phyloP scores from a whole-genome alignment of 1,284 basidiomycete genomes.

The Stygiomarasmius scandens region DNA sequence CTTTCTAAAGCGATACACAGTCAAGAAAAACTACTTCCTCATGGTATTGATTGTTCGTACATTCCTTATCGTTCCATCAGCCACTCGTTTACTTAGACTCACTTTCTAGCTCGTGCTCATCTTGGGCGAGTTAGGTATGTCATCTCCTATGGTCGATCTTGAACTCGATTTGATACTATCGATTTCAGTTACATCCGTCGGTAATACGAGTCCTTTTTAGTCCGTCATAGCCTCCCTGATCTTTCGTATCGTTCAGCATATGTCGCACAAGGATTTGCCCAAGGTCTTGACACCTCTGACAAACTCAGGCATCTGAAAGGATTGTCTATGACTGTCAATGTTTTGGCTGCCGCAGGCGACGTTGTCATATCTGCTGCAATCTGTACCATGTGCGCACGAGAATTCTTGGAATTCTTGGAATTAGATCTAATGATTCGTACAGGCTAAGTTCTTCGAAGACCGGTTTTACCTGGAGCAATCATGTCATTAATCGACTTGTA shows the following conservation, averaged over 20 bases:
- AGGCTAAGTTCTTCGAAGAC: neutral
- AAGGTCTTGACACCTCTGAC: neutral
- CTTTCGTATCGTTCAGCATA: neutral
- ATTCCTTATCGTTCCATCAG: neutral
- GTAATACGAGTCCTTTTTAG: too few relatives aligned
- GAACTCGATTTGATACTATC: too few relatives aligned
- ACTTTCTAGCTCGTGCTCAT: neutral
- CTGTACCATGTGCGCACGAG: neutral
- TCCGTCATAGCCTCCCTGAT: too few relatives aligned
- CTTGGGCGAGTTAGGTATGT: neutral
- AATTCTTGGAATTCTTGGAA: neutral
- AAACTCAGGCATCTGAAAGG: neutral
- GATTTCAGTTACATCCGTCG: neutral
- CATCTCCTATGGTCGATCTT: too few relatives aligned
- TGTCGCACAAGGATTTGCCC: neutral
- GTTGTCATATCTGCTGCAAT: neutral
- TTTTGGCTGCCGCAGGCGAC: neutral
- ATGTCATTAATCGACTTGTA: conserved; percentile 12
- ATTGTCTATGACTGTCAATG: neutral
- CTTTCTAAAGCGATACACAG: neutral
- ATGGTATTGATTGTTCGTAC: neutral
- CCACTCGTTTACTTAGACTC: too few relatives aligned
- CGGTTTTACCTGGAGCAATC: conserved; percentile 12
- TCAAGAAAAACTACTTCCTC: neutral
- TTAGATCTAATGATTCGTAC: neutral